Conservation (phyloP, 495 filamentous ascomycete genomes). For the Sabuloglossum arenarium region DNA sequence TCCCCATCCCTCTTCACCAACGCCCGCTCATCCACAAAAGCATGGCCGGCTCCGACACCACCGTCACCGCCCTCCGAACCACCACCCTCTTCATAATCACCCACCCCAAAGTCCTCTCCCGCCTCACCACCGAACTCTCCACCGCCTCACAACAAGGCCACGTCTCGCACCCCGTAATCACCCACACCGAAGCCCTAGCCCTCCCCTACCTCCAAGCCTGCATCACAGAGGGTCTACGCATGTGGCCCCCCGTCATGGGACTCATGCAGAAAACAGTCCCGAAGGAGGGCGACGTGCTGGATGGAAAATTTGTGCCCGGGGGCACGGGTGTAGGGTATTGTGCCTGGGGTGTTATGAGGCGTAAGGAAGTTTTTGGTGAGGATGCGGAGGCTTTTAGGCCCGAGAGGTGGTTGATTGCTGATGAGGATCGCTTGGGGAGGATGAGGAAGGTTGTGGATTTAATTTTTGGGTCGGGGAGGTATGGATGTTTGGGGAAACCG, state of each 20-base stretch:
- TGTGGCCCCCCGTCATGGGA: background rate
- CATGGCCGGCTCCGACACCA: slow-evolving; percentile 12
- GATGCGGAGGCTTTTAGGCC: slow-evolving; percentile 15
- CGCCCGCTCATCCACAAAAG: slow-evolving; percentile 2
- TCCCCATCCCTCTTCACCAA: too few species aligned
- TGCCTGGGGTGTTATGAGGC: slow-evolving; percentile 13
- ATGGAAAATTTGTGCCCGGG: slow-evolving; percentile 28
- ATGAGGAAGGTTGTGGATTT: too few species aligned
- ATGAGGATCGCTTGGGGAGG: too few species aligned
- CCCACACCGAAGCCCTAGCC: background rate
- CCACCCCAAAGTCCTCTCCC: background rate
- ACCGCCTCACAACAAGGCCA: slow-evolving; percentile 3
- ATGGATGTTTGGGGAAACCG: too few species aligned
- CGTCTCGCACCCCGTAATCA: background rate
- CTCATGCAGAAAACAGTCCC: slow-evolving; percentile 5
- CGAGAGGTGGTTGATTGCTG: slow-evolving; percentile 16
- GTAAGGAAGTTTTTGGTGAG: slow-evolving; percentile 13
- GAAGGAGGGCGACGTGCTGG: slow-evolving; percentile 24
- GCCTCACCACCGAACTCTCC: background rate
- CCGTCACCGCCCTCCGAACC: slow-evolving; percentile 5
- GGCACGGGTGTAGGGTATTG: slow-evolving; percentile 29
- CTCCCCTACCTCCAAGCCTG: slow-evolving; percentile 14
- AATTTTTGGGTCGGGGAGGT: too few species aligned
- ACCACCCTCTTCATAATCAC: slow-evolving; percentile 22
- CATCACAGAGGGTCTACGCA: slow-evolving; percentile 12